phyloP scores from a whole-genome alignment of 108 stramenopile species.

The Hondaea fermentalgiana region DNA sequence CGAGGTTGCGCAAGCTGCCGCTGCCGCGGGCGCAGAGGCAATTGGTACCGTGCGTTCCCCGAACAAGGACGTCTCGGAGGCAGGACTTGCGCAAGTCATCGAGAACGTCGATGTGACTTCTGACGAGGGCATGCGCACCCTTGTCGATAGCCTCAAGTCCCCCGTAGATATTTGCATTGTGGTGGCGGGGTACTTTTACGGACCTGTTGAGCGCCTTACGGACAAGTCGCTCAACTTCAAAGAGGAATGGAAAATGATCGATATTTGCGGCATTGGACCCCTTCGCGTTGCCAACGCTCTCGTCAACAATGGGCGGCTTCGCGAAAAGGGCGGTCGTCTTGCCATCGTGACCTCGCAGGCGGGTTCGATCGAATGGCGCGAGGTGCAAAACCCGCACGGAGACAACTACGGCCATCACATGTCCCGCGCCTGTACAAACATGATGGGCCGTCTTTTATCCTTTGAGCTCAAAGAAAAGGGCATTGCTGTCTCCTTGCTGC shows the following conservation, averaged over 20 bases:
- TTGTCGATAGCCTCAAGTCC: slow-evolving; percentile 53
- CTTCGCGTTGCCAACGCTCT: slow-evolving; percentile 66
- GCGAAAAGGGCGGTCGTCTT: slow-evolving; percentile 60
- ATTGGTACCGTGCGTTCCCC: slow-evolving; percentile 59
- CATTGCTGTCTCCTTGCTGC: slow-evolving; percentile 63
- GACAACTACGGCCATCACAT: slow-evolving; percentile 85
- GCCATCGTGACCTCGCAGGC: slow-evolving; percentile 79
- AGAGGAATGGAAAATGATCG: slow-evolving; percentile 72
- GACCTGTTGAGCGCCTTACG: slow-evolving; percentile 58
- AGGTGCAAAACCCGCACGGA: slow-evolving; percentile 64
- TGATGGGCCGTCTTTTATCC: slow-evolving; percentile 64
- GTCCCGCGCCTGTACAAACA: slow-evolving; percentile 78
- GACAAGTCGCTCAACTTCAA: slow-evolving; percentile 68
- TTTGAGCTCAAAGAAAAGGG: slow-evolving; percentile 69
- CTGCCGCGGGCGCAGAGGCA: slow-evolving; percentile 62
- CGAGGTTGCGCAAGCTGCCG: slow-evolving; percentile 64
- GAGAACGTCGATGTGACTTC: slow-evolving; percentile 70
- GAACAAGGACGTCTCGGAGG: slow-evolving; percentile 46
- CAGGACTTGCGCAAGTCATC: slow-evolving; percentile 61
- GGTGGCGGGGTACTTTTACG: slow-evolving; percentile 78
- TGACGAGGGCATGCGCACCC: slow-evolving; percentile 57
- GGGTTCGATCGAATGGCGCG: slow-evolving; percentile 69
- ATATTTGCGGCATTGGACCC: slow-evolving; percentile 78
- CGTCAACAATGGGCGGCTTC: slow-evolving; percentile 51
- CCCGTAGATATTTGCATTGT: slow-evolving; percentile 71